Base-by-base conservation (phyloP, 1,284 basidiomycete species). In the Hemileia vastatrix region DNA sequence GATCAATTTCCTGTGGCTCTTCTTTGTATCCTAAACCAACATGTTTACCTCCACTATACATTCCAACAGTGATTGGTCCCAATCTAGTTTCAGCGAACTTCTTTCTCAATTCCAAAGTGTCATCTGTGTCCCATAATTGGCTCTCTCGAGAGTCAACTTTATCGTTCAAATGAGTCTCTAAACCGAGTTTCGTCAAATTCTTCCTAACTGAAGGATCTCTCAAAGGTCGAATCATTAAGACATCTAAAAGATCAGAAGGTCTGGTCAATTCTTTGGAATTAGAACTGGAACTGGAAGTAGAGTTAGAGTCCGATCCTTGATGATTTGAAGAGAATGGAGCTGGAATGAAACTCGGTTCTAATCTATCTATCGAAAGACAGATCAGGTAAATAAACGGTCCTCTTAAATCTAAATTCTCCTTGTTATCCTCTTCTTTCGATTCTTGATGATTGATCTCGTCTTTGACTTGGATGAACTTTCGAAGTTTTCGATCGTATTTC, bases 381-480 rank as follows among this genome's bases (percentile, higher is more conserved):
- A 85, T 84, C 19, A 94, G 76, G 76, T 96, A 97, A n/a, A 82
- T 78, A 71, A 94, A 95, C 1, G 90, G 90, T 0, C 90, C 92
- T 0, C 80, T 68, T 1, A 80, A 49, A 5, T n/a, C 13, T 15
- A 86, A 65, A 48, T 80, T 79, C 24, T 82, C 74, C 18, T 78
- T 72, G 3, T 77, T 74, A 31, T 77, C 73, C 15, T 70, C 67
- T 32, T 72, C 66, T 33, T 75, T 67, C 13, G 58, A 9, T 76
- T 73, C 9, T 77, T 73, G 1, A 75, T 70, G 67, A 79, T 77
- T n/a, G 18, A 23, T 57, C 6, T 44, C 36, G 79, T 68, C 55
- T n/a, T n/a, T n/a, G n/a, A 66, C 68, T 0, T 71, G 70, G 18
- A 81, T 75, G 67, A 88, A 91, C 0, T 71, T 54, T 32, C 78